phyloP scores from a whole-genome alignment of 2,329 filamentous ascomycete species.

The Cercospora sesami region DNA sequence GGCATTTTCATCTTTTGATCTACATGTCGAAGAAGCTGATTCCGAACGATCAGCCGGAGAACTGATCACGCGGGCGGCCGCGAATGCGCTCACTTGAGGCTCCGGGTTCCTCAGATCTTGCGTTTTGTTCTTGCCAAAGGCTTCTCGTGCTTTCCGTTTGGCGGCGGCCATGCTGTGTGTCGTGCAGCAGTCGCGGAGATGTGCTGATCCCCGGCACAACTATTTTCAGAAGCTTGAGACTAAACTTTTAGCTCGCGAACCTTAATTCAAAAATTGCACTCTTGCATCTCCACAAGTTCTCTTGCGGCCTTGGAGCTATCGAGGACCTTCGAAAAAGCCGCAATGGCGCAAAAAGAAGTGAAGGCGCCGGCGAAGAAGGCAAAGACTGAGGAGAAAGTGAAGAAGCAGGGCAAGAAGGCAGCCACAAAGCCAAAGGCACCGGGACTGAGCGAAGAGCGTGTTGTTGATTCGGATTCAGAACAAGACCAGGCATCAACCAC shows the following conservation, averaged over 20 bases:
- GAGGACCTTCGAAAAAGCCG: neutral
- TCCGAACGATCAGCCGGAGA: neutral
- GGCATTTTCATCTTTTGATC: neutral
- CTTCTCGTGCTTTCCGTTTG: constrained; percentile 40
- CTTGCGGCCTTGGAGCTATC: neutral
- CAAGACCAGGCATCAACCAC: constrained; percentile 30
- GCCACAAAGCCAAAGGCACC: constrained; percentile 19
- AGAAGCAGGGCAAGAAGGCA: constrained; percentile 16
- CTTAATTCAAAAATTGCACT: constrained; percentile 16
- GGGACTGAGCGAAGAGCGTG: constrained; percentile 26
- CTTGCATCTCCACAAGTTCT: neutral
- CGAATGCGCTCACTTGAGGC: constrained; percentile 37
- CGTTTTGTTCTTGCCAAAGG: constrained; percentile 32
- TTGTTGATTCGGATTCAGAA: constrained; percentile 38
- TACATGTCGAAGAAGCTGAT: neutral
- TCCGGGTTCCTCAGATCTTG: neutral
- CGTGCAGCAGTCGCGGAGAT: constrained; percentile 11
- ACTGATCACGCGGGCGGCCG: constrained; percentile 32
- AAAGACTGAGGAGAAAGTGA: constrained; percentile 28
- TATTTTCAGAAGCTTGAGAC: neutral
- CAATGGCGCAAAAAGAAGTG: constrained; percentile 18
- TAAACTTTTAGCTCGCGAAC: constrained; percentile 4
- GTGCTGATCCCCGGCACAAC: constrained; percentile 7
- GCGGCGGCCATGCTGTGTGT: constrained; percentile 27
- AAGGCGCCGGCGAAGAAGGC: constrained; percentile 18